A percentile compares a stretch with the other conserved stretches of the same genome.
Evolutionary conservation across 306 rosid species (phyloP).

Genomic region (Prunus salicina): DNA sequence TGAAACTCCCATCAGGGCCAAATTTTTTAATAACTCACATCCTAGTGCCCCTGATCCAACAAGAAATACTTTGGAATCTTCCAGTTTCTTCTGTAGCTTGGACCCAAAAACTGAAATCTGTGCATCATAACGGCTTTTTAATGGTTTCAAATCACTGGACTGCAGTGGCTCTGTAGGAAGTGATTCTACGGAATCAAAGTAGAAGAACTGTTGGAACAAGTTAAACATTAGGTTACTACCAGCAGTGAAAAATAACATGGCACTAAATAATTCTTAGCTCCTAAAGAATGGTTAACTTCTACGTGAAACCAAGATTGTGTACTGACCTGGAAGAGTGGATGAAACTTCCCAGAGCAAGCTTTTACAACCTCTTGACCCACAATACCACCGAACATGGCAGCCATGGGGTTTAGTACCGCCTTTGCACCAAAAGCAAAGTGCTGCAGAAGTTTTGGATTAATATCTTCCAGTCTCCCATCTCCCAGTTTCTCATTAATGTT

Average conservation of each 20-base stretch:
- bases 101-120: constrained; percentile 97
- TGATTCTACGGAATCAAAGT: constrained; percentile 92
- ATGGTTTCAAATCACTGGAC: constrained; percentile 68
- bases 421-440: constrained; percentile 86
- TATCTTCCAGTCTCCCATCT: constrained; percentile 65
- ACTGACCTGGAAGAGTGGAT: constrained; percentile 86
- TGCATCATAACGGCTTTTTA: constrained; percentile 89
- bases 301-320: not conserved
- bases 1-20: constrained; percentile 96
- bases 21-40: constrained; percentile 85
- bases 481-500: constrained; percentile 51
- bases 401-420: constrained; percentile 95
- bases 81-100: constrained; percentile 84
- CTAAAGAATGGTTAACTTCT: not conserved
- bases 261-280: not conserved
- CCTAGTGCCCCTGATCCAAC: constrained; percentile 99
- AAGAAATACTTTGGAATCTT: constrained; percentile 72
- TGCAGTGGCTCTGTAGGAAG: constrained; percentile 84
- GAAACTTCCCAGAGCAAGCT: constrained; percentile 98
- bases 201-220: constrained; percentile 68
- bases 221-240: constrained; percentile 23
- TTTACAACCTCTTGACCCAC: constrained; percentile 97
- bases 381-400: constrained; percentile 98
- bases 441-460: constrained; percentile 68
- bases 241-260: constrained; percentile 2